Percentiles rank a stretch among this genome's conserved stretches.
These are phyloP conservation scores for Penicillium maclennaniae DNA, from an alignment of 495 filamentous ascomycete species.

Conservation along the genomic window DNA sequence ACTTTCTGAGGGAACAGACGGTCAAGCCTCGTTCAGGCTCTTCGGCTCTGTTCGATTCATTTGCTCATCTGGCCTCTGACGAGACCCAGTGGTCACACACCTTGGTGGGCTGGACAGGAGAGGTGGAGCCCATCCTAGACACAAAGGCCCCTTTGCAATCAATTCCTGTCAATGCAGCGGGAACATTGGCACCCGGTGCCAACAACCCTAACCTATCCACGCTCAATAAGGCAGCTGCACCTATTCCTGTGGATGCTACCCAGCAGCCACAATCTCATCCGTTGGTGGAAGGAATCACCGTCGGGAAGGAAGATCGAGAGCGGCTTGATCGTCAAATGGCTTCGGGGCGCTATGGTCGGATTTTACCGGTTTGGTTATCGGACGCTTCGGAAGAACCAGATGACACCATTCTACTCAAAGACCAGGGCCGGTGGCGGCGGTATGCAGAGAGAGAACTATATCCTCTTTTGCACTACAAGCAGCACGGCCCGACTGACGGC, in stretches of 20 bases:
- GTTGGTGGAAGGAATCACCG: constrained; percentile 58
- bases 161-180: constrained; percentile 27
- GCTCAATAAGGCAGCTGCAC: constrained; percentile 63
- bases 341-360: constrained; percentile 63
- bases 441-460: constrained; percentile 89
- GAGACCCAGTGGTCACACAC: constrained; percentile 79
- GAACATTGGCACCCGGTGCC: constrained; percentile 17
- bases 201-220: constrained; percentile 15
- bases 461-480: constrained; percentile 89
- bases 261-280: constrained; percentile 50
- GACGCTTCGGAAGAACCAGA: constrained; percentile 62
- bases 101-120: constrained; percentile 88
- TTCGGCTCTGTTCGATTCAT: constrained; percentile 84
- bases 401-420: constrained; percentile 63
- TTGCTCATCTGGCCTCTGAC: constrained; percentile 75
- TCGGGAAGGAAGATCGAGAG: constrained; percentile 61
- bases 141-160: constrained; percentile 31
- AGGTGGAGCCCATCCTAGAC: constrained; percentile 60
- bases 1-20: constrained; percentile 10
- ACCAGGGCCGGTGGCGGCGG: constrained; percentile 77
- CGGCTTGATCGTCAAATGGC: constrained; percentile 65
- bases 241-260: constrained; percentile 63
- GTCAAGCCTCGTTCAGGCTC: constrained; percentile 74
- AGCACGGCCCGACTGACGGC: constrained; percentile 82
- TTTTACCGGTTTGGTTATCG: constrained; percentile 79